These are phyloP conservation scores for Suhomyces kunorum DNA, from an alignment of 1,139 yeast genomes.

Conservation along the genomic window DNA sequence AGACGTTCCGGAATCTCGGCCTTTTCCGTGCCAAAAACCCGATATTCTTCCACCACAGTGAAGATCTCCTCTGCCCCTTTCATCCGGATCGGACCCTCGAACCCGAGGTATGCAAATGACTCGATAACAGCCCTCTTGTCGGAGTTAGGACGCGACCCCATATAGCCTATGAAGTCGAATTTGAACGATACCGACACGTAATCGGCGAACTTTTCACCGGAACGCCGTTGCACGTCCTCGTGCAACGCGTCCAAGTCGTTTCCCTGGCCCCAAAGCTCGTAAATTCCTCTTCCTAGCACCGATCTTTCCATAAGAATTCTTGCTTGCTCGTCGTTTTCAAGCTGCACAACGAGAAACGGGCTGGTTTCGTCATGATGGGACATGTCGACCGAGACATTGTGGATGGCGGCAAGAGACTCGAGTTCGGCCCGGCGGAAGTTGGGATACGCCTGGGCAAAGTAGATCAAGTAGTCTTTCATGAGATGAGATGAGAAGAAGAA, in stretches of 20 bases:
- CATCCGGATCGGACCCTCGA: conserved; percentile 78
- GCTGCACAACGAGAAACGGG: conserved; percentile 72
- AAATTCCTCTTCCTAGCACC: conserved; percentile 71
- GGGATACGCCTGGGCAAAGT: conserved; percentile 82
- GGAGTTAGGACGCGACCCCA: conserved; percentile 51
- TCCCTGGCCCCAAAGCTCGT: conserved; percentile 86
- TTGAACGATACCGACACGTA: conserved; percentile 61
- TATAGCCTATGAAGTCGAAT: conserved; percentile 77
- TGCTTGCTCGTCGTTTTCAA: conserved; percentile 71
- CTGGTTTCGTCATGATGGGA: conserved; percentile 54
- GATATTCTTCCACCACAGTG: conserved; percentile 74
- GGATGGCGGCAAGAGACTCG: conserved; percentile 74
- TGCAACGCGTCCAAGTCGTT: conserved; percentile 58
- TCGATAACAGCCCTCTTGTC: conserved; percentile 69
- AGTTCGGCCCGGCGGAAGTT: conserved; percentile 80
- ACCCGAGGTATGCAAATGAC: conserved; percentile 64
- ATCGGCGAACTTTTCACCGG: conserved; percentile 27
- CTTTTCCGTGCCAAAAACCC: conserved; percentile 50
- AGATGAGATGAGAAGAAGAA: conserved; percentile 6
- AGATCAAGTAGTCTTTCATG: conserved; percentile 66
- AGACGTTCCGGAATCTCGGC: conserved; percentile 55
- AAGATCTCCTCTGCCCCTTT: conserved; percentile 75
- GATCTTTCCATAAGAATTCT: conserved; percentile 62
- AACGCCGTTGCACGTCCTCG: conserved; percentile 41
- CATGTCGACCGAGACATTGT: conserved; percentile 59